These are phyloP conservation scores for Periconia sp. DNA, from an alignment of 2,329 filamentous ascomycete species.

Conservation along the genomic window DNA sequence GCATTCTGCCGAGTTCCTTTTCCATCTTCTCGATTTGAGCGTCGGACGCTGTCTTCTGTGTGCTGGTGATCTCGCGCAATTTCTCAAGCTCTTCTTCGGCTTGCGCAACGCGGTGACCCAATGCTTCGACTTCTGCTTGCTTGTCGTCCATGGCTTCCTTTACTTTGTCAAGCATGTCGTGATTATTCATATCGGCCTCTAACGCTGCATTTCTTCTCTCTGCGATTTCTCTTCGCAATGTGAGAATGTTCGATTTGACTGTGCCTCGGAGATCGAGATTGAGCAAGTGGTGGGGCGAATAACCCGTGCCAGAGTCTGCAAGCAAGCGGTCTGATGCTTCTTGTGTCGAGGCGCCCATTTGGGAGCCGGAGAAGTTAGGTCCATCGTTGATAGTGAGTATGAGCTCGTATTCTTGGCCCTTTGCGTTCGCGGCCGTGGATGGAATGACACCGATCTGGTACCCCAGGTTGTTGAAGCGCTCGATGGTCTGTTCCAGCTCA, in stretches of 20 bases:
- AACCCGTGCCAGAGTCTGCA: constrained; percentile 81
- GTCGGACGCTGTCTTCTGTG: constrained; percentile 87
- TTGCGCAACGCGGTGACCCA: constrained; percentile 85
- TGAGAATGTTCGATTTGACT: constrained; percentile 78
- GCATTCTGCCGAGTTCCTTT: constrained; percentile 95
- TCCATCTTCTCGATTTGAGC: constrained; percentile 99
- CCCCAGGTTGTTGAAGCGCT: constrained; percentile 90
- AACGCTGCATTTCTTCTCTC: constrained; percentile 81
- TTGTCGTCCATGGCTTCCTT: constrained; percentile 98
- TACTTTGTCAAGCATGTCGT: constrained; percentile 90
- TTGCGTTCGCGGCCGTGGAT: constrained; percentile 80
- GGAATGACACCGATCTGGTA: constrained; percentile 95
- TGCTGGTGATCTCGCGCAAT: constrained; percentile 83
- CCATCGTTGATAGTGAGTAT: constrained; percentile 79
- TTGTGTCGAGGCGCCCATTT: constrained; percentile 54
- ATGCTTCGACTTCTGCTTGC: constrained; percentile 85
- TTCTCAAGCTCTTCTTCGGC: constrained; percentile 94
- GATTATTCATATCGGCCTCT: constrained; percentile 92
- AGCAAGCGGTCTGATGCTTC: constrained; percentile 74
- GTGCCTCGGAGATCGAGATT: constrained; percentile 86
- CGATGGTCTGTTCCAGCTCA: constrained; percentile 87
- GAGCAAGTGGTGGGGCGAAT: constrained; percentile 85
- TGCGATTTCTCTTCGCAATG: constrained; percentile 87
- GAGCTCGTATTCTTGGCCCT: constrained; percentile 84
- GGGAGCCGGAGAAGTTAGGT: constrained; percentile 70